These are phyloP conservation scores for Collybia sordida DNA, from an alignment of 768 basidiomycete species.

Conservation along the genomic window DNA sequence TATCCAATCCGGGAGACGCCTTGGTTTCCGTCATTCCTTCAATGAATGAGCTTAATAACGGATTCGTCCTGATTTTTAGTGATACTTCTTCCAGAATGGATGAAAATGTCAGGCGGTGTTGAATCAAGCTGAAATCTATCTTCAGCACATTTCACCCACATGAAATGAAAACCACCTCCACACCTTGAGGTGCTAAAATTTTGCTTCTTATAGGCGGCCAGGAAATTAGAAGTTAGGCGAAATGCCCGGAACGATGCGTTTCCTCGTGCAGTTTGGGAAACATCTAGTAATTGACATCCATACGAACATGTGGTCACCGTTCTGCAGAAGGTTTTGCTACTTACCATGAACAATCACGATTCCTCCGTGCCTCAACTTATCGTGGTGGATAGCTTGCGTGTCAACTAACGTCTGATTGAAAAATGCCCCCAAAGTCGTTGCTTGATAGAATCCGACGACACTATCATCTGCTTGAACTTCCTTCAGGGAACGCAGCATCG, in stretches of 20 bases:
- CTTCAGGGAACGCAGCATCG: slow-evolving; percentile 84
- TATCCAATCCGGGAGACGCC: slow-evolving; percentile 35
- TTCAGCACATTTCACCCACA: slow-evolving; percentile 13
- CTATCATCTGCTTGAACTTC: slow-evolving; percentile 92
- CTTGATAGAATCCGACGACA: slow-evolving; percentile 93
- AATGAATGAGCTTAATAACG: slow-evolving; percentile 79
- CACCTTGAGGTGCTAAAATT: slow-evolving; percentile 88
- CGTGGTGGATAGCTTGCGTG: slow-evolving; percentile 82
- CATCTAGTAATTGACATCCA: slow-evolving; percentile 44
- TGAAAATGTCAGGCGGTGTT: slow-evolving; percentile 81
- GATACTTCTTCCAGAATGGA: slow-evolving; percentile 86
- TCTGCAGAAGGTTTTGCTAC: slow-evolving; percentile 14
- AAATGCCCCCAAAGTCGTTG: slow-evolving; percentile 82
- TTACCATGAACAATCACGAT: slow-evolving; percentile 83
- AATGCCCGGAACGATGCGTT: slow-evolving; percentile 91
- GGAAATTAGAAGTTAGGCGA: slow-evolving; percentile 74
- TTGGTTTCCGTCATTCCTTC: slow-evolving; percentile 53
- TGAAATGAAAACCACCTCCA: slow-evolving; percentile 19
- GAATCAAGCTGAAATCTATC: slow-evolving; percentile 58
- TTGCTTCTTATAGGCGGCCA: slow-evolving; percentile 77
- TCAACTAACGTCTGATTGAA: slow-evolving; percentile 80
- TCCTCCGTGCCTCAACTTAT: slow-evolving; percentile 83
- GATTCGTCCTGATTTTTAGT: slow-evolving; percentile 79
- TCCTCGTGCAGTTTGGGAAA: slow-evolving; percentile 75
- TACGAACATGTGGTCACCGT: too few relatives aligned